Conservation (phyloP, 495 filamentous ascomycete genomes). For the Oidiodendron maius region DNA sequence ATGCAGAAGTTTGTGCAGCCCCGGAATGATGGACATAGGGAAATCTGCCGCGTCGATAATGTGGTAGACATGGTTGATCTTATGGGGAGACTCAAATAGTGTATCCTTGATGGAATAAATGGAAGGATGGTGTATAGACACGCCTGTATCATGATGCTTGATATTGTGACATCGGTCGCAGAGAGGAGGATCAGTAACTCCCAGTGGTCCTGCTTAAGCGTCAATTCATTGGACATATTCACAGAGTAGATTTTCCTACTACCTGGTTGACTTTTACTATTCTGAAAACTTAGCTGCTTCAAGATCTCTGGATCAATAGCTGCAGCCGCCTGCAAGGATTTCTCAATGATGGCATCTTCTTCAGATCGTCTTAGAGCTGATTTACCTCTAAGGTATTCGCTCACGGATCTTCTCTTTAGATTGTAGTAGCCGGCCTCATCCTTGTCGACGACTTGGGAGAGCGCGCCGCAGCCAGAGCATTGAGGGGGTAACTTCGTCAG, state of each 20-base stretch:
- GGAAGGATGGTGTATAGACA: constrained; percentile 68
- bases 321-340: background rate
- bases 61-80: constrained; percentile 89
- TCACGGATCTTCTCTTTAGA: constrained; percentile 45
- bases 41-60: constrained; percentile 98
- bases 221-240: background rate
- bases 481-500: constrained; percentile 42
- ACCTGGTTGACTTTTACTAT: background rate
- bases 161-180: constrained; percentile 87
- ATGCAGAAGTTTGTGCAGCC: constrained; percentile 46
- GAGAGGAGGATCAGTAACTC: constrained; percentile 35
- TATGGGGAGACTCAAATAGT: constrained; percentile 79
- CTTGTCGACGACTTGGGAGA: constrained; percentile 64
- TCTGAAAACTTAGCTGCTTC: background rate
- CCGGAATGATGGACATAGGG: constrained; percentile 79
- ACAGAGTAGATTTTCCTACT: background rate
- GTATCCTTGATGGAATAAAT: constrained; percentile 71
- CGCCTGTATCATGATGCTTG: constrained; percentile 63
- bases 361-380: constrained; percentile 12
- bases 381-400: constrained; percentile 33
- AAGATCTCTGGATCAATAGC: background rate
- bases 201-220: background rate
- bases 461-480: constrained; percentile 88
- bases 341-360: constrained; percentile 11
- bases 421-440: constrained; percentile 73